phyloP scores from a whole-genome alignment of 768 basidiomycete genomes.

The Collybiopsis confluens region DNA sequence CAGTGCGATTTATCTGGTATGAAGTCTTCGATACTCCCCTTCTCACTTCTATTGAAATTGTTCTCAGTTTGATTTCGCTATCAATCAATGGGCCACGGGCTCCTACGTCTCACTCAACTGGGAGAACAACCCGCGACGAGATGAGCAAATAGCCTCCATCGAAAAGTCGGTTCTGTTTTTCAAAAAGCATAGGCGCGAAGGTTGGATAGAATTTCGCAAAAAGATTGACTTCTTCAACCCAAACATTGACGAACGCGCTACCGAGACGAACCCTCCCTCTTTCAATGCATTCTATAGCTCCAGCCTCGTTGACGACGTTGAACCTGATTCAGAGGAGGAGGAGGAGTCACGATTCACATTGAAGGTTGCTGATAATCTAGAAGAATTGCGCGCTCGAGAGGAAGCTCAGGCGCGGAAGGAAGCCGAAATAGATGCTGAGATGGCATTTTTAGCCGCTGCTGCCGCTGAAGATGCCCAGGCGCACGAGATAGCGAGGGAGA shows the following conservation, averaged over 20 bases:
- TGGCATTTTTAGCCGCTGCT: no score
- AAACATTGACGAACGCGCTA: background rate
- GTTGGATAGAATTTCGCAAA: background rate
- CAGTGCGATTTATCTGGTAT: background rate
- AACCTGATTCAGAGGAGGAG: background rate
- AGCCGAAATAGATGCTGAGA: no score
- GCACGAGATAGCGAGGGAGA: no score
- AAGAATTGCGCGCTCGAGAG: background rate
- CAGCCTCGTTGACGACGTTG: background rate
- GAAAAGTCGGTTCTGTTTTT: background rate
- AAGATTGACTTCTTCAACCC: background rate
- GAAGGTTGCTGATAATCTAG: background rate
- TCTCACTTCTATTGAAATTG: background rate
- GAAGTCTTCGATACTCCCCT: background rate
- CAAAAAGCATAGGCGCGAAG: background rate
- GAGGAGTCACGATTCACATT: no score
- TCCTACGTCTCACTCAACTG: background rate
- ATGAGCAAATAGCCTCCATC: background rate
- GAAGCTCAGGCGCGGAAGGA: no score
- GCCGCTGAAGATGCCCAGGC: no score
- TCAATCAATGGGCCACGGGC: background rate
- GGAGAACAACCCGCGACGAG: background rate
- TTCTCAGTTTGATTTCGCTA: background rate
- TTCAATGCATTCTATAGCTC: background rate
- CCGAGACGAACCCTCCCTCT: background rate